Conservation (phyloP, 768 basidiomycete species). For the Sporobolomyces roseus region DNA sequence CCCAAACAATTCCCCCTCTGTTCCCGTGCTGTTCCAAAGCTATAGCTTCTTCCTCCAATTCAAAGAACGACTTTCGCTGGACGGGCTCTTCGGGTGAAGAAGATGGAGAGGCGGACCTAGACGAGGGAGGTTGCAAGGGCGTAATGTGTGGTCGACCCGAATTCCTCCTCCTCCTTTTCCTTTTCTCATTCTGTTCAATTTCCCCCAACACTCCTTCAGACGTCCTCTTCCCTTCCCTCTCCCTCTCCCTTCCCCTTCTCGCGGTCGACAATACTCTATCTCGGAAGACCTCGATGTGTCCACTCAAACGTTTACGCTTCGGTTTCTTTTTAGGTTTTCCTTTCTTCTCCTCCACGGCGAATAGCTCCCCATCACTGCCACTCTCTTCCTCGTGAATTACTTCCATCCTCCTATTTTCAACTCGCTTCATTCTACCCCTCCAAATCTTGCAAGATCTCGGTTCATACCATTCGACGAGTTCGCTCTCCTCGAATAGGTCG, state of each 20-base stretch:
- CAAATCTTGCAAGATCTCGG: neutral
- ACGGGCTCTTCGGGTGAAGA: neutral
- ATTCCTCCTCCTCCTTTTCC: slow-evolving; percentile 6
- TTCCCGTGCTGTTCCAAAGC: neutral
- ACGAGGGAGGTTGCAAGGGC: no score
- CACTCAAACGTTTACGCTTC: no score
- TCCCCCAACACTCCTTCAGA: neutral
- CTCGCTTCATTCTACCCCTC: slow-evolving; percentile 2
- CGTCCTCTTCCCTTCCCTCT: neutral
- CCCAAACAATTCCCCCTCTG: neutral
- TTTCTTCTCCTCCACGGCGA: neutral
- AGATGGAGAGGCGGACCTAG: neutral
- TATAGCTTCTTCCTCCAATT: neutral
- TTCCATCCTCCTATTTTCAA: neutral
- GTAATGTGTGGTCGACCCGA: neutral
- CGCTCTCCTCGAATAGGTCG: neutral
- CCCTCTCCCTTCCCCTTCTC: neutral
- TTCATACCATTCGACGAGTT: neutral
- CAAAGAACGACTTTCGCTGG: neutral
- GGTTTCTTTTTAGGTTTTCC: no score
- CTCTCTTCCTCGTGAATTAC: neutral
- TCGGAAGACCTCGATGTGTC: no score
- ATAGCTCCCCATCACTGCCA: neutral
- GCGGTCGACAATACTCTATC: no score
- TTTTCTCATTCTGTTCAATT: neutral